These are phyloP conservation scores for Galeopsis tetrahit DNA, from an alignment of 257 asterid genomes.

Conservation along the genomic window DNA sequence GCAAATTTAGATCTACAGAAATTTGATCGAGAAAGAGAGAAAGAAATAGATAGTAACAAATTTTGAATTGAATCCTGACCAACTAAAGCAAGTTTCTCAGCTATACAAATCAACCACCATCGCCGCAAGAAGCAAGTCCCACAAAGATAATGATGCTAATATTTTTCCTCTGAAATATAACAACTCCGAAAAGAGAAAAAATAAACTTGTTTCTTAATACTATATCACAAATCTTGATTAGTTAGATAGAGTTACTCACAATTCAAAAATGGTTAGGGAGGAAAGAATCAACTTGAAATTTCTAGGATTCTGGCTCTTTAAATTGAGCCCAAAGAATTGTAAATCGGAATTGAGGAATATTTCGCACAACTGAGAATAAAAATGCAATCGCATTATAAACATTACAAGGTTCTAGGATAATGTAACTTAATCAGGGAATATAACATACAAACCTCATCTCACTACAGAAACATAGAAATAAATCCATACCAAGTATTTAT, in stretches of 20 bases:
- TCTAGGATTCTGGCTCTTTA: background rate
- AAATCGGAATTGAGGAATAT: background rate
- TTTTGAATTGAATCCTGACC: background rate
- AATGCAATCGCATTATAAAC: background rate
- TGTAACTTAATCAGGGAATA: background rate
- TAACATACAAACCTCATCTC: background rate
- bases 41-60: background rate
- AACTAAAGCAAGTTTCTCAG: slow-evolving; percentile 12
- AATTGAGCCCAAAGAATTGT: background rate
- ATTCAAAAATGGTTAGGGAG: background rate
- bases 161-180: background rate
- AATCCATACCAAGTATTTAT: background rate
- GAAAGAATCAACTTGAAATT: background rate
- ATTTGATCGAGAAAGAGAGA: background rate
- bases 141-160: background rate
- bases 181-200: background rate
- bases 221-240: background rate
- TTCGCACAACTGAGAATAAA: background rate
- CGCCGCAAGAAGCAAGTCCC: slow-evolving; percentile 4
- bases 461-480: background rate
- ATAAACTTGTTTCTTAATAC: background rate
- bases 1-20: slow-evolving; percentile 20
- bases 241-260: background rate
- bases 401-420: background rate
- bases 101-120: background rate